Evolutionary conservation across 768 basidiomycete genomes (phyloP), one percentile per base, ranked within the genome.

Genomic region (Chalciporus chontae): DNA sequence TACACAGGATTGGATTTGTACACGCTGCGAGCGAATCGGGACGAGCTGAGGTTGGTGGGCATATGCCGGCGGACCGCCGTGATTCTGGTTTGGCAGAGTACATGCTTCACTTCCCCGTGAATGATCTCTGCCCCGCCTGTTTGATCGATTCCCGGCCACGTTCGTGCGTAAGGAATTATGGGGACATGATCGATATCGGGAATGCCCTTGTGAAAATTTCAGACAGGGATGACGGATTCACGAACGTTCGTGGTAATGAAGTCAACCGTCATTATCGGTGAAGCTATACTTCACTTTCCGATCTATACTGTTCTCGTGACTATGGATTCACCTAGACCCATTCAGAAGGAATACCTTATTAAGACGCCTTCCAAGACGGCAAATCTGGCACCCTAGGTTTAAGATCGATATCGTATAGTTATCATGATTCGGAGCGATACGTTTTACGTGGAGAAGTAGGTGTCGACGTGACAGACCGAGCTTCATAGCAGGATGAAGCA

Each of bases 401-500:
- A 49, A 53, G 31, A 45, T 58, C 53, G n/a, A 36, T 36, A n/a
- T 15, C 32, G 27, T 11, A n/a, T 29, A 41, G 29, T 42, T 13
- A 41, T 29, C 45, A 27, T 38, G 34, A 29, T 40, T n/a, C n/a
- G 42, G 26, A 19, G 41, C 8, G 45, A 10, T 32, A 9, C 8
- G 21, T 48, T 56, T 63, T 63, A 62, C 58, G 61, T 61, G 55
- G 59, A 54, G 62, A 60, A 54, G 45, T n/a, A 13, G 4, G 37
- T 38, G 43, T 51, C 34, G 51, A 51, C 44, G 39, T 39, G 32
- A 47, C 52, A 44, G 40, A 50, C 32, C 48, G 45, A 50, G 41
- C 19, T 24, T 48, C 44, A 49, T 34, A 27, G 23, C 17, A 27
- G 21, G 27, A 39, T 8, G 19, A 43, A 37, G 37, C 34, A n/a